Percentiles rank a stretch among this genome's conserved stretches.
phyloP scores from a whole-genome alignment of 257 asterid genomes.

The Ocimum tenuiflorum region DNA sequence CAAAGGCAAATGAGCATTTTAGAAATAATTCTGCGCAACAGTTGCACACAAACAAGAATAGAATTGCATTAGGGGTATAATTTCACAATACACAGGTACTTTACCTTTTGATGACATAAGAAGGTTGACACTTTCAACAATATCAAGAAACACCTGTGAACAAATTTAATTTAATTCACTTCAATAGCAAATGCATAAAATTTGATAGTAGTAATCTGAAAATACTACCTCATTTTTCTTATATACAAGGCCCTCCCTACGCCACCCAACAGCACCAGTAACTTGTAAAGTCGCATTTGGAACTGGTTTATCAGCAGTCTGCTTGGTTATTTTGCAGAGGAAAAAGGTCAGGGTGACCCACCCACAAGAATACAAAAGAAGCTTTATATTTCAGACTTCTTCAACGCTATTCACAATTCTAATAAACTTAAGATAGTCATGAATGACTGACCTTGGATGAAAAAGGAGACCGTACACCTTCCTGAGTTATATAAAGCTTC shows the following conservation, averaged over 20 bases:
- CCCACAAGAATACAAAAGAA: not conserved
- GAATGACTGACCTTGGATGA: conserved; percentile 66
- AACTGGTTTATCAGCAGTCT: conserved; percentile 87
- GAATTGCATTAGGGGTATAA: not conserved
- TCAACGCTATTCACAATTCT: conserved; percentile 5
- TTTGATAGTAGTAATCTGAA: conserved; percentile 10
- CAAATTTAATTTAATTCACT: conserved; percentile 10
- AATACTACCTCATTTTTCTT: conserved; percentile 88
- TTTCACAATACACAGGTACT: not conserved
- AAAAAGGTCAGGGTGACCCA: conserved; percentile 13
- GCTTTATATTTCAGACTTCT: not conserved
- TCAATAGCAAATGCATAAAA: not conserved
- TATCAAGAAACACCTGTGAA: conserved; percentile 89
- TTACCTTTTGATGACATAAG: conserved; percentile 98
- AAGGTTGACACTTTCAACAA: conserved; percentile 97
- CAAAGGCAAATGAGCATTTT: conserved; percentile 30
- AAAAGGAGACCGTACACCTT: conserved; percentile 98
- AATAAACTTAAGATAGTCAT: conserved; percentile 10
- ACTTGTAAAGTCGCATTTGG: conserved; percentile 99
- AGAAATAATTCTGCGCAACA: conserved; percentile 14
- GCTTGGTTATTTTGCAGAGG: conserved; percentile 22
- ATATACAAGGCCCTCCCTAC: conserved; percentile 91
- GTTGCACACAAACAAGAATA: conserved; percentile 4
- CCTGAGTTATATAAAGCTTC: conserved; percentile 98
- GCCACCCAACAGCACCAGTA: conserved; percentile 99